A percentile compares a stretch with the other conserved stretches of the same genome.
phyloP scores from a whole-genome alignment of 2,329 filamentous ascomycete genomes.

The Simplicillium sp. region DNA sequence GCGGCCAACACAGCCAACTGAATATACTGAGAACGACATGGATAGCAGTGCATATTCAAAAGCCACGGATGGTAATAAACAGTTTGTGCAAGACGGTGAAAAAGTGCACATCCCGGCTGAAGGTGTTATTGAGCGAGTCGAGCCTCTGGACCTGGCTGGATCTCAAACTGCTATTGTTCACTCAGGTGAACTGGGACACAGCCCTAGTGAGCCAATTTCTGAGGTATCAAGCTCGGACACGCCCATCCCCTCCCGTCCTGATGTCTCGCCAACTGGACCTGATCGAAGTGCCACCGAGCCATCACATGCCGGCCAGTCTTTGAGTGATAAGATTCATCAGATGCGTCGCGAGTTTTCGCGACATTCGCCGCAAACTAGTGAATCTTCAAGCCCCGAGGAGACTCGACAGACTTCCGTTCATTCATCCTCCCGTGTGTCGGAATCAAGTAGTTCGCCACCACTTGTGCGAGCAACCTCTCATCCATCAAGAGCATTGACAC shows the following conservation, averaged over 20 bases:
- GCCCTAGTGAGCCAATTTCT: constrained; percentile 1
- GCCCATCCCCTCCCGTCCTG: constrained; percentile 8
- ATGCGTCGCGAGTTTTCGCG: constrained; percentile 37
- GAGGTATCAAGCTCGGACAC: constrained; percentile 5
- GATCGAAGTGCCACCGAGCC: constrained; percentile 11
- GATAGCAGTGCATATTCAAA: constrained; percentile 20
- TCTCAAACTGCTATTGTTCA: constrained; percentile 18
- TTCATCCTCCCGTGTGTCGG: constrained; percentile 33
- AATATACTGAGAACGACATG: constrained; percentile 23
- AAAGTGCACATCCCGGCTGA: constrained; percentile 21
- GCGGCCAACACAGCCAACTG: constrained; percentile 32
- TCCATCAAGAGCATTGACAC: constrained; percentile 35
- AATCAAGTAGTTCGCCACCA: constrained; percentile 38
- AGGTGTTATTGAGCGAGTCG: constrained; percentile 33
- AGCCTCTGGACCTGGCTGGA: constrained; percentile 39
- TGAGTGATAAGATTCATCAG: constrained; percentile 40
- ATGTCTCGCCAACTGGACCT: constrained; percentile 12
- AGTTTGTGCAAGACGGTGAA: constrained; percentile 10
- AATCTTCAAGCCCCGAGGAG: constrained; percentile 16
- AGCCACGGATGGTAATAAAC: constrained; percentile 12
- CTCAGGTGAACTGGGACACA: constrained; percentile 5
- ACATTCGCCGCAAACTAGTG: constrained; percentile 18
- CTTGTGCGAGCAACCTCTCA: constrained; percentile 45
- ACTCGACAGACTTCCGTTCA: constrained; percentile 20
- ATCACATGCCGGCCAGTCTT: constrained; percentile 13